Evolutionary conservation across 805 yeast genomes (phyloP).

Genomic region (Monosporozyma yasuniensis): DNA sequence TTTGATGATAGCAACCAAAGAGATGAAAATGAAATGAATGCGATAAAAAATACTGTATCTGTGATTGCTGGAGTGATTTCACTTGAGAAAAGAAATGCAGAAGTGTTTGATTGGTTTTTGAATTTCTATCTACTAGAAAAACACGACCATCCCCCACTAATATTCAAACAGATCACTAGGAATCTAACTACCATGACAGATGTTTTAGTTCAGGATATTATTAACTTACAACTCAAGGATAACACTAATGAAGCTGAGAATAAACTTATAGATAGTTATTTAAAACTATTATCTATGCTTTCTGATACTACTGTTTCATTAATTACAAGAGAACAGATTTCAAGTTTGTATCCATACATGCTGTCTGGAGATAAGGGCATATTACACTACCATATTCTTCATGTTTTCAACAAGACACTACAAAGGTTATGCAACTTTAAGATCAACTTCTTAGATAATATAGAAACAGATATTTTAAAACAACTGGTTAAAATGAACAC

Average conservation of each 20-base stretch:
- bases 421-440: constrained; percentile 38
- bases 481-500: constrained; percentile 52
- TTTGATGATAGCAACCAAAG: constrained; percentile 6
- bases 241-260: constrained; percentile 6
- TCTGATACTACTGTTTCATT: constrained; percentile 45
- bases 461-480: constrained; percentile 45
- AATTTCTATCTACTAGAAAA: constrained; percentile 35
- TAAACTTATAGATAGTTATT: constrained; percentile 2
- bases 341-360: constrained; percentile 56
- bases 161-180: constrained; percentile 6
- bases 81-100: constrained; percentile 34
- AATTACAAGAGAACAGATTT: constrained; percentile 57
- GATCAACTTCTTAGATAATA: constrained; percentile 39
- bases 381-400: constrained; percentile 40
- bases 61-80: constrained; percentile 35
- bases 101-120: constrained; percentile 41
- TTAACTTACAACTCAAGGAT: constrained; percentile 26
- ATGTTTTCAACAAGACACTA: constrained; percentile 45
- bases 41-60: constrained; percentile 16
- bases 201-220: constrained; percentile 20
- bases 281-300: constrained; percentile 41
- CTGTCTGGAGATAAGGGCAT: constrained; percentile 39
- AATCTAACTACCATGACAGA: constrained; percentile 15
- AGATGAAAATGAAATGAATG: constrained; percentile 8
- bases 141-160: constrained; percentile 13